Percentiles rank a stretch among this genome's conserved stretches.
phyloP scores from a whole-genome alignment of 2,329 filamentous ascomycete species.

The Sclerotiophoma versabilis region DNA sequence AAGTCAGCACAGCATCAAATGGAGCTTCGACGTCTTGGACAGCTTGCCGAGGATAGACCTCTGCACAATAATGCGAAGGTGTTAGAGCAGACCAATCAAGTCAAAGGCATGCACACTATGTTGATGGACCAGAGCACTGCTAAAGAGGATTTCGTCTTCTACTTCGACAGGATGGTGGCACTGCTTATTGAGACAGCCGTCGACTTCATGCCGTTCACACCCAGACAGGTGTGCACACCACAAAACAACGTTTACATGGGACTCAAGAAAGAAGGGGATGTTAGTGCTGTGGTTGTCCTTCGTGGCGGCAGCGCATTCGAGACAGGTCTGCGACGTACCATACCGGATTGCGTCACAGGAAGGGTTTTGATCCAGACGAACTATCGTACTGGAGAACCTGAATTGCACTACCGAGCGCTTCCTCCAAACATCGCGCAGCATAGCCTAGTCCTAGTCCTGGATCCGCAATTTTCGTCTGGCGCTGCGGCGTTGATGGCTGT shows the following conservation, averaged over 20 bases:
- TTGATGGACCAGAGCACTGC: slow-evolving; percentile 80
- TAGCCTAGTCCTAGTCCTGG: slow-evolving; percentile 83
- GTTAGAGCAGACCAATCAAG: slow-evolving; percentile 78
- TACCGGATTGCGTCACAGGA: slow-evolving; percentile 90
- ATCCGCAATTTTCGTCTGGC: slow-evolving; percentile 93
- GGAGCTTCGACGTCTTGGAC: slow-evolving; percentile 77
- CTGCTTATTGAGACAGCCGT: slow-evolving; percentile 75
- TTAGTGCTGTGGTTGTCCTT: slow-evolving; percentile 79
- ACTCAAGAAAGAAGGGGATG: slow-evolving; percentile 71
- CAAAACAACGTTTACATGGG: slow-evolving; percentile 74
- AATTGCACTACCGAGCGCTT: slow-evolving; percentile 87
- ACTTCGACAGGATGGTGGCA: slow-evolving; percentile 89
- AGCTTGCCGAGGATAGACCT: slow-evolving; percentile 72
- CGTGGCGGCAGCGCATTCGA: slow-evolving; percentile 90
- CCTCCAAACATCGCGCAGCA: slow-evolving; percentile 74
- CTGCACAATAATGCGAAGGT: slow-evolving; percentile 78
- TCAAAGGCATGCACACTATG: slow-evolving; percentile 88
- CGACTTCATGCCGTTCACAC: slow-evolving; percentile 68
- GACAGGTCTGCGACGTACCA: slow-evolving; percentile 84
- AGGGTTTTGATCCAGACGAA: slow-evolving; percentile 92
- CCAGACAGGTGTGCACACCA: slow-evolving; percentile 72
- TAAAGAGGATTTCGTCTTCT: slow-evolving; percentile 94
- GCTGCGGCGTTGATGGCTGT: slow-evolving; percentile 91
- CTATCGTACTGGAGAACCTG: slow-evolving; percentile 74
- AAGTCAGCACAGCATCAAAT: slow-evolving; percentile 86